A percentile compares a stretch with the other conserved stretches of the same genome.
phyloP scores from a whole-genome alignment of 306 rosid species.

The Boehmeria nivea region DNA sequence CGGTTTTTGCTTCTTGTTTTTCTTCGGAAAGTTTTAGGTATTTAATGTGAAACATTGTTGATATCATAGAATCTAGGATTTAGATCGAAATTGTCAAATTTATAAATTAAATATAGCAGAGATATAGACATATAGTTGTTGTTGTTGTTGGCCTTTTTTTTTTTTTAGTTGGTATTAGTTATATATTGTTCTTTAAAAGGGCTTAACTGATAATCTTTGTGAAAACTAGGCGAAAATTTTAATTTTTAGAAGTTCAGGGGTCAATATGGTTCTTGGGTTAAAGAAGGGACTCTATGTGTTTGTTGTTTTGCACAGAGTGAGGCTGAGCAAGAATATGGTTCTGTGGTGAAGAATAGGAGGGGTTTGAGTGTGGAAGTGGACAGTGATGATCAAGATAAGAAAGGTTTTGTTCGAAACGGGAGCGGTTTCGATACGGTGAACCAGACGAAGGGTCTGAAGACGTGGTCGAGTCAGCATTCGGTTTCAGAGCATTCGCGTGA shows the following conservation, averaged over 20 bases:
- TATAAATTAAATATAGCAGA: too few relatives aligned
- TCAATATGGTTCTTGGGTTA: background rate
- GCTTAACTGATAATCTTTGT: too few relatives aligned
- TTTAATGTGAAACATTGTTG: background rate
- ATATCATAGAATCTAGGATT: background rate
- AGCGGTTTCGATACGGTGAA: slow-evolving; percentile 31
- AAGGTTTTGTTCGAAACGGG: slow-evolving; percentile 22
- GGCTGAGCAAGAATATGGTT: slow-evolving; percentile 42
- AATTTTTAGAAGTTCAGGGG: too few relatives aligned
- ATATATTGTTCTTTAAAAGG: too few relatives aligned
- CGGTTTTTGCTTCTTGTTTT: background rate
- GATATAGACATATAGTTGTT: background rate
- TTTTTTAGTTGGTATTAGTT: too few relatives aligned
- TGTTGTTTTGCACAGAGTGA: slow-evolving; percentile 60
- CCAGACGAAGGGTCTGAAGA: slow-evolving; percentile 33
- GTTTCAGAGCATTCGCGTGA: slow-evolving; percentile 28
- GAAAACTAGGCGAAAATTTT: too few relatives aligned
- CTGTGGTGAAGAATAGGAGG: slow-evolving; percentile 18
- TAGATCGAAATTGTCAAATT: too few relatives aligned
- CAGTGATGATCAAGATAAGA: slow-evolving; percentile 34
- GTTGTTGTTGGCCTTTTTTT: background rate
- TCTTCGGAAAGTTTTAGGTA: background rate
- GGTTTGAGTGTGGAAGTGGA: slow-evolving; percentile 21
- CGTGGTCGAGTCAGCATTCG: slow-evolving; percentile 55
- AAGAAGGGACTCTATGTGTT: slow-evolving; percentile 9